Evolutionary conservation across 2,329 filamentous ascomycete genomes (phyloP).

Genomic region (Aspergillus spinulosporus): DNA sequence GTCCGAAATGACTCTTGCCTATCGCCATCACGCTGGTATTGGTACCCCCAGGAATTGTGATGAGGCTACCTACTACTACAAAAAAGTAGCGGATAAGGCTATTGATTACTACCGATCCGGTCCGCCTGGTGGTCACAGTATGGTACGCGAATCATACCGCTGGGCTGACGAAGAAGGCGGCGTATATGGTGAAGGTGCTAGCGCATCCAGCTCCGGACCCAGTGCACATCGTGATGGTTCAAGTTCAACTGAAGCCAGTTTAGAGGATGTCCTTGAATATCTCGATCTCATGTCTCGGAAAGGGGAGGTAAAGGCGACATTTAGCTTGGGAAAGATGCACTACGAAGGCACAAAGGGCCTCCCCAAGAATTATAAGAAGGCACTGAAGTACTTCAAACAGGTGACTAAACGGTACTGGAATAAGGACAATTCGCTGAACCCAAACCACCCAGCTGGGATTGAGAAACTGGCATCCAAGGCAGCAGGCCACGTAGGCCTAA

Average conservation of each 20-base stretch:
- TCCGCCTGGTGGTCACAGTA: slow-evolving; percentile 79
- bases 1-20: slow-evolving; percentile 91
- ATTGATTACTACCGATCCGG: slow-evolving; percentile 85
- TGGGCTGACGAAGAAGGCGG: slow-evolving; percentile 90
- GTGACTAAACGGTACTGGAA: slow-evolving; percentile 81
- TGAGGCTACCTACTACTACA: slow-evolving; percentile 82
- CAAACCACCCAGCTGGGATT: slow-evolving; percentile 67
- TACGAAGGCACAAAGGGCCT: slow-evolving; percentile 82
- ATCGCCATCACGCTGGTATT: slow-evolving; percentile 81
- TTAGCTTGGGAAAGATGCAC: slow-evolving; percentile 79
- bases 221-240: slow-evolving; percentile 74
- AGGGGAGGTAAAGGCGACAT: slow-evolving; percentile 82
- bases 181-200: slow-evolving; percentile 93
- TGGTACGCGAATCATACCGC: slow-evolving; percentile 75
- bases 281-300: slow-evolving; percentile 87
- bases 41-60: slow-evolving; percentile 85
- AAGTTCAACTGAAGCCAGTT: slow-evolving; percentile 76
- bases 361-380: slow-evolving; percentile 69
- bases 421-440: slow-evolving; percentile 70
- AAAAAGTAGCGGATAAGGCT: slow-evolving; percentile 88
- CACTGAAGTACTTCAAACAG: slow-evolving; percentile 77
- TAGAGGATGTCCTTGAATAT: slow-evolving; percentile 94
- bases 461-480: slow-evolving; percentile 81
- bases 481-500: slow-evolving; percentile 82
- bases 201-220: slow-evolving; percentile 79